Percentiles rank a stretch among this genome's conserved stretches.
Conservation (phyloP, 139 green algal genomes). For the Medakamo hakoo region DNA sequence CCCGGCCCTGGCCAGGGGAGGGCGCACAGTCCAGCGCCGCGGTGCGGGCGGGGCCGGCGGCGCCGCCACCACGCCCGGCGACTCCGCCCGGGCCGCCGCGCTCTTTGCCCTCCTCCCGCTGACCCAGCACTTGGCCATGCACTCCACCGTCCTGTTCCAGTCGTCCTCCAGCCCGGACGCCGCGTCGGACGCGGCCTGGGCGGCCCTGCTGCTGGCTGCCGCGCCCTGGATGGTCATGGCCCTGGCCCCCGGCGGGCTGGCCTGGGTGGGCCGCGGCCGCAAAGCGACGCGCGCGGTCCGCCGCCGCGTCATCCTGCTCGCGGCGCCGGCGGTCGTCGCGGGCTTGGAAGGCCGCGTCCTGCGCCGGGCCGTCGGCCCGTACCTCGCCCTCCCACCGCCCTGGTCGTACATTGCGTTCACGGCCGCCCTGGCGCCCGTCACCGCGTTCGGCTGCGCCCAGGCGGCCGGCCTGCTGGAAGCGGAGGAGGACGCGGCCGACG, state of each 20-base stretch:
- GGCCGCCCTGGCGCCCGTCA: constrained; percentile 47
- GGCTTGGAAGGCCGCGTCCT: constrained; percentile 79
- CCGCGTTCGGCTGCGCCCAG: constrained; percentile 35
- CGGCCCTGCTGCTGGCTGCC: constrained; percentile 46
- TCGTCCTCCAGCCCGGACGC: too few species aligned
- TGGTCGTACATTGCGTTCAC: constrained; percentile 79
- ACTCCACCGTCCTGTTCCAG: constrained; percentile 30
- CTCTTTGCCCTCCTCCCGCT: constrained; percentile 43
- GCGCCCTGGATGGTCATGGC: constrained; percentile 22
- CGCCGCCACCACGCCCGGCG: constrained; percentile 20
- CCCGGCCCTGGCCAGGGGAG: constrained; percentile 1
- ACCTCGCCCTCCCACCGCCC: constrained; percentile 71
- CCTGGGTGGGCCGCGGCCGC: constrained; percentile 42
- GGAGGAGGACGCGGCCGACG: constrained; percentile 8
- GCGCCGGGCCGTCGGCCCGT: constrained; percentile 76
- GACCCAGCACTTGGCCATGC: constrained; percentile 38
- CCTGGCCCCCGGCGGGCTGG: constrained; percentile 37
- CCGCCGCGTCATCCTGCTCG: constrained; percentile 17
- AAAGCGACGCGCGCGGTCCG: constrained; percentile 6
- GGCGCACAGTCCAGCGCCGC: neutral
- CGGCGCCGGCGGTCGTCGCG: constrained; percentile 24
- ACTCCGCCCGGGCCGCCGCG: constrained; percentile 28
- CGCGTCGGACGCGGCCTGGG: constrained; percentile 46
- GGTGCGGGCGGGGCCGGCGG: constrained; percentile 4
- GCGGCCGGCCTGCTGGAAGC: constrained; percentile 17